Evolutionary conservation across 2,329 filamentous ascomycete genomes (phyloP), one percentile per base, ranked within the genome.

Genomic region (Tolypocladium inflatum): DNA sequence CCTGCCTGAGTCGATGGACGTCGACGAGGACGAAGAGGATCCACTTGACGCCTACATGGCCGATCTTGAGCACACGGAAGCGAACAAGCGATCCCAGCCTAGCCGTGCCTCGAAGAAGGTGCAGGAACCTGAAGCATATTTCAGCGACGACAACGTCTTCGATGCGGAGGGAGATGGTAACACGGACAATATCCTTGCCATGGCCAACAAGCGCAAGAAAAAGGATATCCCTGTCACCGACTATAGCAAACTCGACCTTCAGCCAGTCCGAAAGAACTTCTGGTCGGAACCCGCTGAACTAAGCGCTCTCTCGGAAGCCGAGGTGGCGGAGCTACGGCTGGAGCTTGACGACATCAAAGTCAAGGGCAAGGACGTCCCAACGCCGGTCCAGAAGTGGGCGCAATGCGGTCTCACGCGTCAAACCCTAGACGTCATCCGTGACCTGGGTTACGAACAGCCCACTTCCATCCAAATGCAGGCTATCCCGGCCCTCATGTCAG

Each of bases 21-120:
- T 84, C 59, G 84, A 85, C 63, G 74, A 70, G 43, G 79, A 84
- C 58, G 86, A 91, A 57, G 90, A 91, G 41, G 94, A 99, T 70
- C 91, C 94, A 9, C 78, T 99, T 42, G 94, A 99, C 75, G 93
- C 91, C n/a, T 99, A 95, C 76, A 99, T 99, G 94, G 88, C 86
- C 56, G 84, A 82, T 60, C 78, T 85, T 19, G 78, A 81, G 57
- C 72, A 80, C 43, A 73, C 88, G 3, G 80, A 84, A 57, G 71
- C 81, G 61, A 76, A 73, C 56, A 71, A 71, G 55, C 66, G 69
- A n/a, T 58, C 61, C 48, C 70, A 67, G 50, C 54, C 60, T 45
- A 55, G 65, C 2, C 61, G 66, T 26, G 76, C 74, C 38, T 77
- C 76, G 54, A 80, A 79, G 61, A 82, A 82, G 64, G 71, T 78